These are phyloP conservation scores for Endocladia muricata DNA, from an alignment of 31 red algal genomes.

Conservation along the genomic window DNA sequence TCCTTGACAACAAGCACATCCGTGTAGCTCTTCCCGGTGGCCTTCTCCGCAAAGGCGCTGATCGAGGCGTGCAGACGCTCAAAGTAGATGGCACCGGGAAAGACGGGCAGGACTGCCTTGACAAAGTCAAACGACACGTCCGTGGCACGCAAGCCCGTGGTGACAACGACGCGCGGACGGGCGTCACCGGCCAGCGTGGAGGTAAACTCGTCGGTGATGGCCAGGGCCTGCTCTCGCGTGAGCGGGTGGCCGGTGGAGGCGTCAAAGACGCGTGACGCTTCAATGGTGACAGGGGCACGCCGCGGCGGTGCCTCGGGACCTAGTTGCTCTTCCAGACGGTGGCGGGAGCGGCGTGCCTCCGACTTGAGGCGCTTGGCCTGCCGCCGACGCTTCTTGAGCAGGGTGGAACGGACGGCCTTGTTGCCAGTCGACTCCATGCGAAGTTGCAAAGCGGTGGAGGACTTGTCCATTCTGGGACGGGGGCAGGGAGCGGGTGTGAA, in stretches of 20 bases:
- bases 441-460: neutral
- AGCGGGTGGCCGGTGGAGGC: slow-evolving; percentile 37
- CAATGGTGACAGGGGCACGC: slow-evolving; percentile 57
- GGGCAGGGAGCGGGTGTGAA: neutral
- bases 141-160: slow-evolving; percentile 60
- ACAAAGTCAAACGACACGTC: slow-evolving; percentile 72
- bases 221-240: slow-evolving; percentile 41
- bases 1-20: slow-evolving; percentile 83
- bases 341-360: slow-evolving; percentile 41
- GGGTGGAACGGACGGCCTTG: slow-evolving; percentile 30
- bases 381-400: slow-evolving; percentile 17
- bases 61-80: slow-evolving; percentile 58
- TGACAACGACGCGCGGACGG: slow-evolving; percentile 67
- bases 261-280: slow-evolving; percentile 51
- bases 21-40: slow-evolving; percentile 51
- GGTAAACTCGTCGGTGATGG: slow-evolving; percentile 78
- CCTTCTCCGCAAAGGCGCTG: slow-evolving; percentile 24
- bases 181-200: slow-evolving; percentile 50
- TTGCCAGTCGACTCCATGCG: slow-evolving; percentile 10
- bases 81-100: slow-evolving; percentile 70
- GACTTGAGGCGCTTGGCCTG: slow-evolving; percentile 27
- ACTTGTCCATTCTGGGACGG: neutral
- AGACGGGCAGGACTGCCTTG: slow-evolving; percentile 52
- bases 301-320: slow-evolving; percentile 46
- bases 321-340: slow-evolving; percentile 14